Evolutionary conservation across 305 asterid genomes (phyloP).

Genomic region (Ilex paraguariensis): DNA sequence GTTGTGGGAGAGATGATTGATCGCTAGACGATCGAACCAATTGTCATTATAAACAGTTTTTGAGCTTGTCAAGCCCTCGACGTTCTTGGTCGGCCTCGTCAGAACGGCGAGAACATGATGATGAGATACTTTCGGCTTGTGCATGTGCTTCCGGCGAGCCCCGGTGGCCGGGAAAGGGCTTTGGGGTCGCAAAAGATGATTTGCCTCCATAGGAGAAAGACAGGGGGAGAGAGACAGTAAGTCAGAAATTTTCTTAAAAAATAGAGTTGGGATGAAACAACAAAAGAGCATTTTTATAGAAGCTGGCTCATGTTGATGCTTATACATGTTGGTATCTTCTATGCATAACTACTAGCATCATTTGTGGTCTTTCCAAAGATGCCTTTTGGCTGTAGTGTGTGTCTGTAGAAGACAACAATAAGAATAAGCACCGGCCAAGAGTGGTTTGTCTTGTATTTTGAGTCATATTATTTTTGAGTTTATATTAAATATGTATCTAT

Average conservation of each 20-base stretch:
- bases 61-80: neutral
- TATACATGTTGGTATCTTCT: neutral
- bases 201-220: constrained; percentile 36
- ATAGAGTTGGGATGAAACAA: neutral
- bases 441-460: no score
- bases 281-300: constrained; percentile 18
- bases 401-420: no score
- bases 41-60: constrained; percentile 47
- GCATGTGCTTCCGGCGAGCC: constrained; percentile 24
- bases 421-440: no score
- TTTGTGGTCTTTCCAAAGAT: constrained; percentile 6
- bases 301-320: constrained; percentile 10
- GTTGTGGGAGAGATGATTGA: constrained; percentile 60
- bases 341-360: neutral
- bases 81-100: constrained; percentile 17
- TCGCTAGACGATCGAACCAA: constrained; percentile 73
- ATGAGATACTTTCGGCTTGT: constrained; percentile 10
- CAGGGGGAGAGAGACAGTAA: neutral
- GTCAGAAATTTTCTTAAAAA: neutral
- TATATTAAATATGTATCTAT: no score
- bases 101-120: constrained; percentile 22
- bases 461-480: no score
- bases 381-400: constrained; percentile 1
- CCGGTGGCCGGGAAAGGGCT: constrained; percentile 19
- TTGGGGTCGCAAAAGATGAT: constrained; percentile 15